Evolutionary conservation across 495 filamentous ascomycete genomes (phyloP), one percentile per base, ranked within the genome.

Genomic region (Neurospora sp.): DNA sequence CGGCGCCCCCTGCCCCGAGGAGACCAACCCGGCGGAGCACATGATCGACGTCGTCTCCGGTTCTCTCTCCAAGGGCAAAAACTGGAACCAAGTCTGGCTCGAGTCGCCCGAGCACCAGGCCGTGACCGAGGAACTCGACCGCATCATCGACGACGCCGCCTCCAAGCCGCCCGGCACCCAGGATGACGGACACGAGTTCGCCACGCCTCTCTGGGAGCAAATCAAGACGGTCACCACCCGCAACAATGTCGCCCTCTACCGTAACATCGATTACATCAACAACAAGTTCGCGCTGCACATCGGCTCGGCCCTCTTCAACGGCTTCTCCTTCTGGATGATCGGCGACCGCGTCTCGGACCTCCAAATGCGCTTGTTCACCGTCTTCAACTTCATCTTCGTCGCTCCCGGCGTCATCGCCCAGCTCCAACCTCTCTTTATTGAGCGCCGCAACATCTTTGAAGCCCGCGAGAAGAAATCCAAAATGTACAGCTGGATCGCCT

Each of bases 31-130:
- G 42, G 93, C 93, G 1, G 93, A 96, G 82, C 94, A 91, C 90
- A 94, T 96, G 90, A 85, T 96, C 65, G 92, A 94, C 76, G 89
- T 92, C 44, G 93, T 94, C 77, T 92, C 91, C 68, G 91, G 91
- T 22, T 22, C 69, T 2, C 72, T 77, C 27, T 74, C 72, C 45
- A 74, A 88, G 20, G 87, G 90, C 65, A 87, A 89, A 70, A 92
- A 97, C 76, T 97, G 94, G 94, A 86, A 87, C 68, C 83, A 90
- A 69, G 85, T 89, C 31, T 97, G 94, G 94, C 87, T 88, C 61
- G 83, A 89, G 10, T 91, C 88, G 69, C 84, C 87, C 8, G 91
- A 96, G 78, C 87, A 87, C 74, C 76, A 84, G 68, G 84, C 77
- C 0, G 86, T 93, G 14, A 86, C 87, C 41, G 81, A 84, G 12